Evolutionary conservation across 2,329 filamentous ascomycete genomes (phyloP).

Genomic region (Dactylellina cionopaga): DNA sequence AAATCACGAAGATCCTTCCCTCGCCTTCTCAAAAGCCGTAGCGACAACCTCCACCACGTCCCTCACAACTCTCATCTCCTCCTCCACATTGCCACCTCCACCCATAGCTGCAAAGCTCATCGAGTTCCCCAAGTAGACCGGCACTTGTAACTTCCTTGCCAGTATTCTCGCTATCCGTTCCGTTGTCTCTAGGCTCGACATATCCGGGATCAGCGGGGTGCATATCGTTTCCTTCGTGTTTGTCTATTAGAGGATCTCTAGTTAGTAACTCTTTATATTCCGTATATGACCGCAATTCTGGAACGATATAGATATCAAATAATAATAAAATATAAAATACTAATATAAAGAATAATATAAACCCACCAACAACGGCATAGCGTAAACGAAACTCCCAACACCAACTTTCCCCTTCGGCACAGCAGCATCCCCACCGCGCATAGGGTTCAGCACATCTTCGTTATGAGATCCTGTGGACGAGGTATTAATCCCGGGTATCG

Average conservation of each 20-base stretch:
- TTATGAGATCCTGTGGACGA: not conserved
- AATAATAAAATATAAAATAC: not conserved
- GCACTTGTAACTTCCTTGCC: conserved; percentile 75
- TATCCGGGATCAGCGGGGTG: conserved; percentile 80
- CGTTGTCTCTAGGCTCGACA: conserved; percentile 84
- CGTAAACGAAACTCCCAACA: conserved; percentile 92
- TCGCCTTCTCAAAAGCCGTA: conserved; percentile 58
- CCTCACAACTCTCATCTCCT: conserved; percentile 84
- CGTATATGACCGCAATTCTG: not conserved
- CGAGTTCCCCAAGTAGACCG: conserved; percentile 91
- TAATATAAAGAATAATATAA: conserved; percentile 16
- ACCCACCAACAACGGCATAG: conserved; percentile 80
- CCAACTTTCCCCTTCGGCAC: conserved; percentile 61
- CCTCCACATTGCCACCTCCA: conserved; percentile 83
- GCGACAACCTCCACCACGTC: conserved; percentile 71
- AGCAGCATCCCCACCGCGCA: conserved; percentile 41
- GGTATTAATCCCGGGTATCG: conserved; percentile 22
- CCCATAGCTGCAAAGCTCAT: conserved; percentile 78
- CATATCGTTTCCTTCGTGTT: conserved; percentile 72
- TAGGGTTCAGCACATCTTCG: conserved; percentile 36
- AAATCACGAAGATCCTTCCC: not conserved
- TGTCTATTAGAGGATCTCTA: conserved; percentile 57
- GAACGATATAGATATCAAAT: not conserved
- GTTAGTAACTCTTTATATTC: not conserved
- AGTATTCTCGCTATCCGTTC: conserved; percentile 84